Base-by-base conservation (phyloP, 768 basidiomycete species). In the Lactarius akahatsu region DNA sequence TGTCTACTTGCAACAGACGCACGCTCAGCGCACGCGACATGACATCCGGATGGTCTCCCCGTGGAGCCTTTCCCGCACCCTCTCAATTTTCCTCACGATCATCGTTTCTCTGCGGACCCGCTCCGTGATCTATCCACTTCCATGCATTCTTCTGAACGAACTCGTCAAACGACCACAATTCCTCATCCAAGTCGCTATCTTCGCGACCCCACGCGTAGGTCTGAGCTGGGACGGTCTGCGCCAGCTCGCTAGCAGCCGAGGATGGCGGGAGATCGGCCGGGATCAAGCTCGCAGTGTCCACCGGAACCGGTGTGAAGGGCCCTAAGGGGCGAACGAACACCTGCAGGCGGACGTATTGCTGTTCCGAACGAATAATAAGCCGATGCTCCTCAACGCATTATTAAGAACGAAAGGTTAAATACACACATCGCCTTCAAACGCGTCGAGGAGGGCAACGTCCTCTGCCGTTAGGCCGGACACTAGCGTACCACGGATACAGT, bases 391-490 rank as follows among this genome's bases (percentile, higher is more conserved):
- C 23, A 26, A 15, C 47, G 47, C n/a, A 9, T 9, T 4, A 15
- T 9, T 16, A 52, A 61, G 11, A 18, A 18, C 11, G 43, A 60
- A 3, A 2, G 59, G 60, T n/a, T 20, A 61, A 20, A 56, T 8
- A 79, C 85, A 72, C 70, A 89, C 96, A 58, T 83, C 71, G 38
- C 92, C 93, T 76, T 98, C 96, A 66, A 96, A 98, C 11, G 78
- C 63, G 76, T 98, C 94, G 32, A 98, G 77, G 3, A 82, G 74
- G n/a, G 69, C 68, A 1, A 97, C 78, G 68, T 98, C 95, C n/a
- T 71, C 47, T 11, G 76, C 76, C 0, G 84, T 86, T 57, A 97
- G 79, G 1, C 96, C 95, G 0, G 75, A 77, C 2, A 97, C 92
- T 45, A 96, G 72, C 3, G 88, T 89, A 10, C 96, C 96, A 57